phyloP scores from a whole-genome alignment of 768 basidiomycete genomes.

The Russula dissimulans region DNA sequence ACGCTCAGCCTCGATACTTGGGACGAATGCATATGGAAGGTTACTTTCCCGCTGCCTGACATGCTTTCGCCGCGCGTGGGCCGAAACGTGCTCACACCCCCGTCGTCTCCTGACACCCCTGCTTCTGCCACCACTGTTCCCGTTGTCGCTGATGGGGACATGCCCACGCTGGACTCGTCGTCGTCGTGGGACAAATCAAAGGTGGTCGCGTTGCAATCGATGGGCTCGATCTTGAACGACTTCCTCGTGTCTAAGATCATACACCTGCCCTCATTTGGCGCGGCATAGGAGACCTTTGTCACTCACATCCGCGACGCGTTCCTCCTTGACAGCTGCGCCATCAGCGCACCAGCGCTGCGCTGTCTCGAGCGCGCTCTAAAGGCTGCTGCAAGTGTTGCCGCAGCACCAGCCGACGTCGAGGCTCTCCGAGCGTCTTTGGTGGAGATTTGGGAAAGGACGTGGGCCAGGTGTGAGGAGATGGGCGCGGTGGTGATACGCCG shows the following conservation, averaged over 20 bases:
- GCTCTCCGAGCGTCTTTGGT: slow-evolving; percentile 30
- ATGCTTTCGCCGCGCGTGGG: slow-evolving; percentile 52
- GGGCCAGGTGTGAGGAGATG: slow-evolving; percentile 60
- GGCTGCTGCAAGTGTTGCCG: slow-evolving; percentile 47
- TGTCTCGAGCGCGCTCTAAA: slow-evolving; percentile 74
- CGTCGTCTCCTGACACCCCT: slow-evolving; percentile 7
- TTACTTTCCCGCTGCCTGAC: slow-evolving; percentile 81
- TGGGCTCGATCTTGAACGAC: slow-evolving; percentile 75
- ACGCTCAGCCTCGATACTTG: slow-evolving; percentile 76
- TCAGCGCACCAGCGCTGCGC: slow-evolving; percentile 78
- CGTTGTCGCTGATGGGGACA: background rate
- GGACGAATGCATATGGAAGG: slow-evolving; percentile 86
- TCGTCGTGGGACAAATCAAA: slow-evolving; percentile 84
- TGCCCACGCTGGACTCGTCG: slow-evolving; percentile 15
- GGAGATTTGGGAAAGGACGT: slow-evolving; percentile 52
- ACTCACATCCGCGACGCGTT: slow-evolving; percentile 63
- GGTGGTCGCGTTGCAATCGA: slow-evolving; percentile 72
- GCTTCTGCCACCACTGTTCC: background rate
- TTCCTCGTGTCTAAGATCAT: slow-evolving; percentile 71
- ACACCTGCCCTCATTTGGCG: slow-evolving; percentile 55
- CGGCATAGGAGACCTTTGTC: slow-evolving; percentile 71
- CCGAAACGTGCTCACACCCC: slow-evolving; percentile 19
- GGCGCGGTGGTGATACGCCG: slow-evolving; percentile 42
- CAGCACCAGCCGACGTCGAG: slow-evolving; percentile 23
- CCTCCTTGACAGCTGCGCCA: slow-evolving; percentile 47